phyloP scores from a whole-genome alignment of 345 rosid genomes.

The Melaleuca alternifolia region DNA sequence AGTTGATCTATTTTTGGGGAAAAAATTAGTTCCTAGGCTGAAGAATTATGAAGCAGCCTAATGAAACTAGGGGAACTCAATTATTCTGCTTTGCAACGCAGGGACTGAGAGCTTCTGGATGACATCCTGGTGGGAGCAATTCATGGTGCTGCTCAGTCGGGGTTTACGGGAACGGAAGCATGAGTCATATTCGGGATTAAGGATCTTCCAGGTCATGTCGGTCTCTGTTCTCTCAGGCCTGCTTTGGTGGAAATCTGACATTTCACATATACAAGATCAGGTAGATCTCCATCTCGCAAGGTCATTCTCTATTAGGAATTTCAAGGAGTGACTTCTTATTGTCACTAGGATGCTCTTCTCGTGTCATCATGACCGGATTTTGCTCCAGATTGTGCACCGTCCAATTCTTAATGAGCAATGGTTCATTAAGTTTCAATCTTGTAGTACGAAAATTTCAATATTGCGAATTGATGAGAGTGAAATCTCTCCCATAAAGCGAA shows the following conservation, averaged over 20 bases:
- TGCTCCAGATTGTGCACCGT: neutral
- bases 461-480: neutral
- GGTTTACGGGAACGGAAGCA: slow-evolving; percentile 78
- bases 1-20: neutral
- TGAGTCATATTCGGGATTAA: slow-evolving; percentile 72
- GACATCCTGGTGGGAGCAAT: slow-evolving; percentile 80
- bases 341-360: neutral
- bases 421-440: neutral
- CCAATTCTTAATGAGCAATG: neutral
- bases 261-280: slow-evolving; percentile 78
- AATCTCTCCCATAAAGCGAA: neutral
- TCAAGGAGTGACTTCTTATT: neutral
- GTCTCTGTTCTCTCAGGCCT: slow-evolving; percentile 80
- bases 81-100: slow-evolving; percentile 2
- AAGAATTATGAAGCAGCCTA: neutral
- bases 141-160: slow-evolving; percentile 53
- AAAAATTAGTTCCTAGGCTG: neutral
- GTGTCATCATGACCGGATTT: neutral
- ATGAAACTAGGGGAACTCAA: neutral
- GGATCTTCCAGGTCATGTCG: slow-evolving; percentile 76
- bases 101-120: slow-evolving; percentile 54
- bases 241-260: slow-evolving; percentile 81
- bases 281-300: slow-evolving; percentile 14
- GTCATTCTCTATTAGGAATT: neutral
- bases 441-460: neutral